Evolutionary conservation across 176 grass and related monocot genomes (phyloP).

Genomic region (Oryza punctata): DNA sequence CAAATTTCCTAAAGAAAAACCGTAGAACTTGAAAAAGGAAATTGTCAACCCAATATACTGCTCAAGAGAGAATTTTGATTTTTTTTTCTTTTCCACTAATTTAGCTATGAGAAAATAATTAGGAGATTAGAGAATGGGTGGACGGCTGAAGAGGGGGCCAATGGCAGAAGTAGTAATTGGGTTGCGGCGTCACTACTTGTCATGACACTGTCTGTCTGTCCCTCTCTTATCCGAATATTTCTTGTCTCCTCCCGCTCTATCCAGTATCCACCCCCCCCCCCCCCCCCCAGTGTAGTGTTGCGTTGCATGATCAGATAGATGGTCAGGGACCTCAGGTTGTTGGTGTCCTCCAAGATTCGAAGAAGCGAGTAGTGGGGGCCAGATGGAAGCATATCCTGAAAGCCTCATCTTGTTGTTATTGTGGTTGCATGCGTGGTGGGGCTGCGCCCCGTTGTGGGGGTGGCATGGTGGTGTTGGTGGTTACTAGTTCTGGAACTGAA

Average conservation of each 20-base stretch:
- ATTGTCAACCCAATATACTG: background rate
- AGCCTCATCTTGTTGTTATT: conserved; percentile 28
- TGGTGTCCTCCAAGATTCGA: conserved; percentile 57
- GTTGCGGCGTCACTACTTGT: conserved; percentile 50
- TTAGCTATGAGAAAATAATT: conserved; percentile 22
- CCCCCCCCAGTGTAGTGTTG: conserved; percentile 44
- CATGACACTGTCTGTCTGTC: conserved; percentile 55
- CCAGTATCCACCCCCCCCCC: conserved; percentile 24
- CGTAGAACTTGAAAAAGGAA: background rate
- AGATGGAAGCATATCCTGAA: conserved; percentile 53
- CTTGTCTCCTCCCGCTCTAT: conserved; percentile 42
- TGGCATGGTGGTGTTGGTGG: conserved; percentile 34
- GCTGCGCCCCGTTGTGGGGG: conserved; percentile 30
- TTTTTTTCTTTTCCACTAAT: too few species aligned
- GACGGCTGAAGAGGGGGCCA: conserved; percentile 19
- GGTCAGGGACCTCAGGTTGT: conserved; percentile 45
- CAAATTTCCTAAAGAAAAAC: background rate
- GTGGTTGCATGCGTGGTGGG: conserved; percentile 42
- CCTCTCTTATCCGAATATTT: conserved; percentile 60
- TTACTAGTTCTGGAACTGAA: conserved; percentile 32
- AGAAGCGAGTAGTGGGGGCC: conserved; percentile 46
- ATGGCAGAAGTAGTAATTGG: conserved; percentile 25
- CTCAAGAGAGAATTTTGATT: background rate
- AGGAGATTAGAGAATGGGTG: conserved; percentile 2
- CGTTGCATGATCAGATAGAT: conserved; percentile 47